Evolutionary conservation across 495 filamentous ascomycete genomes (phyloP).

Genomic region (Penicillium atrosanguineum): DNA sequence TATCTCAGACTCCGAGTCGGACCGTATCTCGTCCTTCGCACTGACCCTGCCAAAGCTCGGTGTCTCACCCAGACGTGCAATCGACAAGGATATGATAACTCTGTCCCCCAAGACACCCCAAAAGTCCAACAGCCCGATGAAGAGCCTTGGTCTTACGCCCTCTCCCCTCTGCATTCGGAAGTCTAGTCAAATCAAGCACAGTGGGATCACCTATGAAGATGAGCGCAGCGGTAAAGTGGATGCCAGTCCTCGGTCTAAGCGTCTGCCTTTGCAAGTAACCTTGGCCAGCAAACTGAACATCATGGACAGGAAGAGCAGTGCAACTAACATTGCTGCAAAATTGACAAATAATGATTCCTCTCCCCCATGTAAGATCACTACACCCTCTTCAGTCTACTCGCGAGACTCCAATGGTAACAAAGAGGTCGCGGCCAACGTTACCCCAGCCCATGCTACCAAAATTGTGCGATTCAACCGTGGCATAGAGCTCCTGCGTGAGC

Average conservation of each 20-base stretch:
- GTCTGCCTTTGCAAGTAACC: constrained; percentile 25
- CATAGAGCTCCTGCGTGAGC: constrained; percentile 25
- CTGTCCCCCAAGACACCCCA: neutral
- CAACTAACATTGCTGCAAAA: neutral
- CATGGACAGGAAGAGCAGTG: neutral
- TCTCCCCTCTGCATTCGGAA: constrained; percentile 25
- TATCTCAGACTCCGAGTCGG: constrained; percentile 14
- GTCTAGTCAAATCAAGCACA: constrained; percentile 8
- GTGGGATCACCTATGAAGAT: neutral
- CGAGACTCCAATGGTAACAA: neutral
- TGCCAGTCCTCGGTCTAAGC: constrained; percentile 13
- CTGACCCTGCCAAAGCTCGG: neutral
- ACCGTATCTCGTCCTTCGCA: neutral
- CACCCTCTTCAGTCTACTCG: neutral
- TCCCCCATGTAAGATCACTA: neutral
- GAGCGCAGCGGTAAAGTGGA: neutral
- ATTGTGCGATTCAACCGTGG: constrained; percentile 23
- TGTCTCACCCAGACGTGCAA: neutral
- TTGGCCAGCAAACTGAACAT: constrained; percentile 7
- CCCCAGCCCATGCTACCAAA: constrained; percentile 4
- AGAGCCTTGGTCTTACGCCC: constrained; percentile 17
- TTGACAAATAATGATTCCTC: neutral
- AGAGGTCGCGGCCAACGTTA: neutral
- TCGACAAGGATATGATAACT: neutral
- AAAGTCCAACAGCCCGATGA: neutral